Percentiles rank a stretch among this genome's conserved stretches.
Conservation (phyloP, 345 rosid species). For the Viola odorata region DNA sequence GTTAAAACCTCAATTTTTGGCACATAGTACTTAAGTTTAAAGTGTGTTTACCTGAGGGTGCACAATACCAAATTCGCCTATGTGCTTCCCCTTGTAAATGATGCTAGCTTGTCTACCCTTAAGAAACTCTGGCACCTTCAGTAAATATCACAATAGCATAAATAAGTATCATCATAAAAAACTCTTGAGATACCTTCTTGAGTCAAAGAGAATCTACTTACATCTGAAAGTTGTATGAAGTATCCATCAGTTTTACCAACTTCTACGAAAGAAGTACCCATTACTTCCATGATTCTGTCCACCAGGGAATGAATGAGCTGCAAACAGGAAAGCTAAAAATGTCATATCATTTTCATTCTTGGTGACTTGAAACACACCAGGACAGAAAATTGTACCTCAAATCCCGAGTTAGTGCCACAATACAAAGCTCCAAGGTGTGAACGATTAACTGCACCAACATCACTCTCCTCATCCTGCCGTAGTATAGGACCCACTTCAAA, state of each 20-base stretch:
- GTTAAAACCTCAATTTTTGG: too few relatives aligned
- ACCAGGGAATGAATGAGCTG: constrained; percentile 87
- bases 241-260: constrained; percentile 52
- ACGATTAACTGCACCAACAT: constrained; percentile 73
- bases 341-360: neutral
- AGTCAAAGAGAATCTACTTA: constrained; percentile 28
- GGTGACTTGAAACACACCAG: neutral
- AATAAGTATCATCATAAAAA: neutral
- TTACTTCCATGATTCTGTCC: constrained; percentile 87
- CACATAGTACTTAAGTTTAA: neutral
- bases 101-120: constrained; percentile 80
- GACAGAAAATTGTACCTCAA: constrained; percentile 55
- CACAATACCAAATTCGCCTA: constrained; percentile 80
- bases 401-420: constrained; percentile 91
- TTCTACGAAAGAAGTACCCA: constrained; percentile 61
- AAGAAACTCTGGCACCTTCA: constrained; percentile 79
- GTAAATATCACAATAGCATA: constrained; percentile 4
- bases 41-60: constrained; percentile 59
- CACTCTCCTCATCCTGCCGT: constrained; percentile 56
- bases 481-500: constrained; percentile 77
- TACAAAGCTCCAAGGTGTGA: constrained; percentile 70
- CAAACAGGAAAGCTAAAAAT: constrained; percentile 8
- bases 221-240: constrained; percentile 53
- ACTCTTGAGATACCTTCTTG: neutral
- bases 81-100: constrained; percentile 57